Evolutionary conservation across 108 stramenopile genomes (phyloP).

Genomic region (Schizochytrium sp.): DNA sequence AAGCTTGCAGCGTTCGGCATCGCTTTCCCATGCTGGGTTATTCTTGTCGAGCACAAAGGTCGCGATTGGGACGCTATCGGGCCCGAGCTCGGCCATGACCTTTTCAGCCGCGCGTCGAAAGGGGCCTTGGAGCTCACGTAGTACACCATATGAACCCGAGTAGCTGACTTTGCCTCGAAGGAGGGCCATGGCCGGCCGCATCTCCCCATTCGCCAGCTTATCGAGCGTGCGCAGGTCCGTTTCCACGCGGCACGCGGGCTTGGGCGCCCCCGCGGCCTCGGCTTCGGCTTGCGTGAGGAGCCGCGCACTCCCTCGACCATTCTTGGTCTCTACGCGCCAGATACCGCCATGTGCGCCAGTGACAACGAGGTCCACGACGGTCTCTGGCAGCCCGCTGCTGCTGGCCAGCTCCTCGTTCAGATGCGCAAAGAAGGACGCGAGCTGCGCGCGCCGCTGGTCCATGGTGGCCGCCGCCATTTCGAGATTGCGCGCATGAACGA

Average conservation of each 20-base stretch:
- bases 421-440: not conserved
- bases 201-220: not conserved
- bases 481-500: too few species aligned
- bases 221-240: not conserved
- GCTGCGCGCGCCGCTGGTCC: not conserved
- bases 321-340: not conserved
- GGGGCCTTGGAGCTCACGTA: not conserved
- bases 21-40: not conserved
- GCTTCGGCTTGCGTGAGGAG: not conserved
- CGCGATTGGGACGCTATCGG: not conserved
- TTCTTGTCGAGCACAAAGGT: not conserved
- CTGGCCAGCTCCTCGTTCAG: not conserved
- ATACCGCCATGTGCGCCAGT: not conserved
- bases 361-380: not conserved
- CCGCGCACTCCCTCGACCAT: not conserved
- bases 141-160: not conserved
- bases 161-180: not conserved
- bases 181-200: not conserved
- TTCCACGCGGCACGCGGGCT: not conserved
- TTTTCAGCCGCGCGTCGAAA: not conserved
- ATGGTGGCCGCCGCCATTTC: too few species aligned
- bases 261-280: not conserved
- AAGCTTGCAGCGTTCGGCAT: slow-evolving; percentile 8
- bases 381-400: not conserved
- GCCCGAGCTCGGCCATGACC: not conserved